Conservation (phyloP, 2,329 filamentous ascomycete genomes). For the Ceratocystis ficicola region DNA sequence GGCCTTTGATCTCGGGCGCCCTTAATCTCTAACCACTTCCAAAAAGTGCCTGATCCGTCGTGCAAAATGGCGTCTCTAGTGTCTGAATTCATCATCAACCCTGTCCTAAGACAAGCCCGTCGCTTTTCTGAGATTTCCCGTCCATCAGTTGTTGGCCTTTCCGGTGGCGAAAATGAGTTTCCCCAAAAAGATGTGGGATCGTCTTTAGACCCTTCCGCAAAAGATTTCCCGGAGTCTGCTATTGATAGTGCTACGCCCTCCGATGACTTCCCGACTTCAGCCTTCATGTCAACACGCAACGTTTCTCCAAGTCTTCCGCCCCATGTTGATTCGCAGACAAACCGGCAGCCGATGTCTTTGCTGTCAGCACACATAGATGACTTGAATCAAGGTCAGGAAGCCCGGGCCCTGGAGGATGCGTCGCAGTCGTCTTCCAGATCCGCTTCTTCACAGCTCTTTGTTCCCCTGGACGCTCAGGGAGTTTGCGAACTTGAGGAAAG, state of each 20-base stretch:
- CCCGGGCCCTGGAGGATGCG: not conserved
- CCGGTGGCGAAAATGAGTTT: conserved; percentile 30
- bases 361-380: not conserved
- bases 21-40: not conserved
- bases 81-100: conserved; percentile 53
- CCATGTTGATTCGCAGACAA: not conserved
- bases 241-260: not conserved
- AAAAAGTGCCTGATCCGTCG: not conserved
- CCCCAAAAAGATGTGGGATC: conserved; percentile 25
- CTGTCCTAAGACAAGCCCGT: conserved; percentile 53
- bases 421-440: conserved; percentile 8
- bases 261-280: not conserved
- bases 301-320: not conserved
- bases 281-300: not conserved
- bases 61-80: conserved; percentile 48
- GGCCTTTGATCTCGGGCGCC: not conserved
- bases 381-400: not conserved
- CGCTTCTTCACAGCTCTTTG: not conserved
- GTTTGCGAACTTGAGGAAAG: not conserved
- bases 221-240: not conserved
- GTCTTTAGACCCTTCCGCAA: not conserved
- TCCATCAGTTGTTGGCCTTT: conserved; percentile 28
- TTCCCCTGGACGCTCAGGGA: not conserved
- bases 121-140: conserved; percentile 45
- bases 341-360: not conserved